A percentile compares a stretch with the other conserved stretches of the same genome.
These are phyloP conservation scores for Lentinula sp. DNA, from an alignment of 768 basidiomycete species.

Conservation along the genomic window DNA sequence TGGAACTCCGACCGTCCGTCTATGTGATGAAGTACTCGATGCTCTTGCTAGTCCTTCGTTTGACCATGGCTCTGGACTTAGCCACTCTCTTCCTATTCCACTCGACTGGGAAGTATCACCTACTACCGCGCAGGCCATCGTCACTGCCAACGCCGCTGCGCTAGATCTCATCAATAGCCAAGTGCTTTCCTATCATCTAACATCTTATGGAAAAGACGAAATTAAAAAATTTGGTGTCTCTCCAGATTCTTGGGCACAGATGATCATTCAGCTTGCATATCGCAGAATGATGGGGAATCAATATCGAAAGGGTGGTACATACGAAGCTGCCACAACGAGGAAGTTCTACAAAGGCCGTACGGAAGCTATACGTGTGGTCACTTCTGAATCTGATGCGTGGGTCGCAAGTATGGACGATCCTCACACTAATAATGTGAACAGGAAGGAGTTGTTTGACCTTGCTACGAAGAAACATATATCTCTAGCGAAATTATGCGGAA, in stretches of 20 bases:
- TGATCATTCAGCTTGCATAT: slow-evolving; percentile 89
- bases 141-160: slow-evolving; percentile 47
- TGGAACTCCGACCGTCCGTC: slow-evolving; percentile 72
- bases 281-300: slow-evolving; percentile 53
- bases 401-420: slow-evolving; percentile 66
- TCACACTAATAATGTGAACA: slow-evolving; percentile 29
- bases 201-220: slow-evolving; percentile 76
- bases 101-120: slow-evolving; percentile 60
- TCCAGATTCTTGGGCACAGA: slow-evolving; percentile 93
- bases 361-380: slow-evolving; percentile 87
- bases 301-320: slow-evolving; percentile 70
- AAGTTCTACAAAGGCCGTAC: slow-evolving; percentile 86
- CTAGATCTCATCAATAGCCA: slow-evolving; percentile 57
- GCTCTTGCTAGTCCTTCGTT: slow-evolving; percentile 55
- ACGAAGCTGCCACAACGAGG: slow-evolving; percentile 91
- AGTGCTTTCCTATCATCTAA: slow-evolving; percentile 53
- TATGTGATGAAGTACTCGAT: slow-evolving; percentile 66
- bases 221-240: slow-evolving; percentile 88
- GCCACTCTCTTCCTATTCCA: slow-evolving; percentile 33
- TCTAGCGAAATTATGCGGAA: slow-evolving; percentile 60
- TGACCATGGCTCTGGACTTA: slow-evolving; percentile 43
- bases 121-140: slow-evolving; percentile 44
- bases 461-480: slow-evolving; percentile 61
- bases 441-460: slow-evolving; percentile 45
- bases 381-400: slow-evolving; percentile 71